Base-by-base conservation (phyloP, 192 early-diverging fungal species). In the Geranomyces variabilis region DNA sequence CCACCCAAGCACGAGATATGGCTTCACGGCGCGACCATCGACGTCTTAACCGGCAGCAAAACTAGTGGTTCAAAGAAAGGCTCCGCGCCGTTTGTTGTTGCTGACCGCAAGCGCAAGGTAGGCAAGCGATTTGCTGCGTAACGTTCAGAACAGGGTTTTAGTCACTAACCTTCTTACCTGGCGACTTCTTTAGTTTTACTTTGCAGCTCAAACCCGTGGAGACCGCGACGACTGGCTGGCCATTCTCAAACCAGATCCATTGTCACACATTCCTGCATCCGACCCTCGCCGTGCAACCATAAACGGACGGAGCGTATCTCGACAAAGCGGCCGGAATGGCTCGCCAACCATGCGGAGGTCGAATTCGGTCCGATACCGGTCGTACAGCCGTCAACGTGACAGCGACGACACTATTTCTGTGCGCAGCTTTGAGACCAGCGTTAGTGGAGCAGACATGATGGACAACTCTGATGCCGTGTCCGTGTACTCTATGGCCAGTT, bases 191-290 rank as follows among this genome's bases (percentile, higher is more conserved):
- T 31, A 86, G 84, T 86, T 81, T 49, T 66, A 81, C 61, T 79
- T 86, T 63, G 79, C 84, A 24, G 75, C 80, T 24, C 78, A 77
- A 67, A 83, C 75, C 43, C 73, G 64, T 15, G 49, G 49, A 12
- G 84, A 86, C 26, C 68, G 71, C 4, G 81, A 79, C n/a, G 81
- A 83, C 30, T 86, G 84, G 84, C 21, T 83, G 1, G 46, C 68
- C 17, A 49, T 75, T 24, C 59, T 85, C n/a, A 34, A 67, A 57
- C 73, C 73, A 13, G 46, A 57, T 30, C 61, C 45, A 36, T 26
- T 48, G 29, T 44, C 30, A 1, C 53, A 57, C 7, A n/a, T 62
- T 21, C 5, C 36, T 41, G 29, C 34, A 14, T 22, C 46, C 48
- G 48, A 56, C 22, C 64, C 17, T 14, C 65, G 65, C 49, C 73